phyloP scores from a whole-genome alignment of 176 grass and related monocot species.

The Canna indica region DNA sequence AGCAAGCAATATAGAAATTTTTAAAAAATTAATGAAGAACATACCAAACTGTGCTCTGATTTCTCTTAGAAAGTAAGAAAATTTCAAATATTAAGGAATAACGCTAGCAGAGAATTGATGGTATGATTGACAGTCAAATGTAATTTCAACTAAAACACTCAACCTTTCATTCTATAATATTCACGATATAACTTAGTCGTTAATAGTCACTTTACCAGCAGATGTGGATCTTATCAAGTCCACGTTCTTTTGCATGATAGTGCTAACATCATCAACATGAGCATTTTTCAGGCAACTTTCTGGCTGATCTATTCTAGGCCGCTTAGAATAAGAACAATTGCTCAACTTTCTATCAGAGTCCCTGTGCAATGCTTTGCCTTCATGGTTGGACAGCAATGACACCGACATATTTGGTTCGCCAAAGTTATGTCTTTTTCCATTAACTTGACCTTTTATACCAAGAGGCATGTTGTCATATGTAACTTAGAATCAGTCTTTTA shows the following conservation, averaged over 20 bases:
- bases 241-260: not conserved
- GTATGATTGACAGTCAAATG: not conserved
- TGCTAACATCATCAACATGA: conserved; percentile 9
- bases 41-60: not conserved
- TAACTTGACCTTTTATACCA: conserved; percentile 13
- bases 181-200: not conserved
- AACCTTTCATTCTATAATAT: not conserved
- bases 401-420: conserved; percentile 6
- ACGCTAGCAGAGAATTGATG: not conserved
- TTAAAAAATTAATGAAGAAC: not conserved
- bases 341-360: conserved; percentile 4
- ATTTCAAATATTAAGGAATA: not conserved
- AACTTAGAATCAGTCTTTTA: not conserved
- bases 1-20: not conserved
- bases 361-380: conserved; percentile 2
- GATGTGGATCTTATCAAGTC: not conserved
- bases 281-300: not conserved
- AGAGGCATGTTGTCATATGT: conserved; percentile 6
- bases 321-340: not conserved
- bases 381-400: conserved; percentile 4
- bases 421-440: conserved; percentile 13
- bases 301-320: conserved; percentile 11
- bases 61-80: not conserved
- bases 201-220: not conserved
- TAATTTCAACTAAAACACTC: not conserved